These are phyloP conservation scores for Candida odintsovae DNA, from an alignment of 805 yeast species.

Conservation along the genomic window DNA sequence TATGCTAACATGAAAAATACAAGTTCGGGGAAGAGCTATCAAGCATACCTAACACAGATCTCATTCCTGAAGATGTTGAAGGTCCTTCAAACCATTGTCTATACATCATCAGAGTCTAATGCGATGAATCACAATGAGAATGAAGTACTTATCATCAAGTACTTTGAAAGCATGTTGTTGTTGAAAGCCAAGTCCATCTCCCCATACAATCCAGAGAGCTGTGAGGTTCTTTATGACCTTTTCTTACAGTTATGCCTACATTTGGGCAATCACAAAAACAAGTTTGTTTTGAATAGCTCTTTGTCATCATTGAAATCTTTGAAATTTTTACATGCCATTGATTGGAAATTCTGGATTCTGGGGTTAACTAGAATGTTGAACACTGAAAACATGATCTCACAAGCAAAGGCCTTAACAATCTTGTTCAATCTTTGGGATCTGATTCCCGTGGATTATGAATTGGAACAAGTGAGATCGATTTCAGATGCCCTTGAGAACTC, in stretches of 20 bases:
- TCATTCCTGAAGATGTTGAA: constrained; percentile 12
- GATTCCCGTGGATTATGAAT: constrained; percentile 39
- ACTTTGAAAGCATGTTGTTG: constrained; percentile 18
- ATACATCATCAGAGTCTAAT: neutral
- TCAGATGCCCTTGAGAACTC: neutral
- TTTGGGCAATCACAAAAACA: constrained; percentile 1
- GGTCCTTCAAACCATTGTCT: constrained; percentile 6
- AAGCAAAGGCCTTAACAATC: constrained; percentile 58
- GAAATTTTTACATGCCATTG: constrained; percentile 13
- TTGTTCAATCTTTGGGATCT: constrained; percentile 72
- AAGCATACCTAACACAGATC: constrained; percentile 3
- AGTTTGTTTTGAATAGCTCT: neutral
- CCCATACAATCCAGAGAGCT: constrained; percentile 33
- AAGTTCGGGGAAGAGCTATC: constrained; percentile 4
- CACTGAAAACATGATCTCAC: constrained; percentile 56
- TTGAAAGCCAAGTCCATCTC: constrained; percentile 29
- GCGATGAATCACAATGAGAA: neutral
- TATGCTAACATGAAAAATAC: constrained; percentile 3
- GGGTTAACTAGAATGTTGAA: constrained; percentile 53
- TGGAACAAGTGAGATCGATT: neutral
- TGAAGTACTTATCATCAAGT: constrained; percentile 1
- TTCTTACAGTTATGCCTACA: constrained; percentile 22
- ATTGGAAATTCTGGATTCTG: constrained; percentile 77
- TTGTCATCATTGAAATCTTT: neutral
- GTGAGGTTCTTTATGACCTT: constrained; percentile 38